Base-by-base conservation (phyloP, 345 rosid species). In the Aquilaria yunnanensis region DNA sequence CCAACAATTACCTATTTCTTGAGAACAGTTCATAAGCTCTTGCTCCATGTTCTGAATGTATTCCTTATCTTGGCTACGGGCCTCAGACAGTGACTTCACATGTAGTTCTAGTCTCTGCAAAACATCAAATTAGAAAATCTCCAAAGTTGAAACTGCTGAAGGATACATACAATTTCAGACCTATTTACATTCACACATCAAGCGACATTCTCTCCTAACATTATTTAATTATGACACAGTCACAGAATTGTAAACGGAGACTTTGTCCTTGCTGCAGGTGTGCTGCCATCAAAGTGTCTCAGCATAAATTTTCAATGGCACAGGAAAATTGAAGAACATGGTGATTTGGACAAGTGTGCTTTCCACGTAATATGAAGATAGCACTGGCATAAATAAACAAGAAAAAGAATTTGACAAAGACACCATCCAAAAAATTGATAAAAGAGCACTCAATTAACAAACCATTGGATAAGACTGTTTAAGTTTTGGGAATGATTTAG, bases 11-110 rank as follows among this genome's bases (percentile, higher is more conserved):
- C 98, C 96, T 70, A 93, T 93, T 78, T 93, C 94, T 76, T 85
- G 90, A 72, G 75, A 80, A 65, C 89, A 87, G 71, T 86, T 85
- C 72, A 74, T 66, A 49, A 90, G 72, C 74, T 93, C 97, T 59
- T 71, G 80, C 77, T 87, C 96, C 84, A 93, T 71, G 53, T 63
- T 75, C 59, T 43, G 78, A 69, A 84, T 84, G 59, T 73, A 84
- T 47, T 73, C 74, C 12, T 72, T 65, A 71, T 87, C 97, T 72
- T 87, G 78, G 47, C 43, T 53, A 69, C 60, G 85, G 79, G 85
- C 81, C 60, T 81, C 80, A 0, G 92, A 79, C 61, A 89, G 70
- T 5, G 88, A 86, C 70, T 80, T 84, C 30, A 74, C 65, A 56
- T 81, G 85, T 13, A 58, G 66, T 59, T 89, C 97, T 57, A 89